These are phyloP conservation scores for Teunomyces tritomae DNA, from an alignment of 805 yeast species.

Conservation along the genomic window DNA sequence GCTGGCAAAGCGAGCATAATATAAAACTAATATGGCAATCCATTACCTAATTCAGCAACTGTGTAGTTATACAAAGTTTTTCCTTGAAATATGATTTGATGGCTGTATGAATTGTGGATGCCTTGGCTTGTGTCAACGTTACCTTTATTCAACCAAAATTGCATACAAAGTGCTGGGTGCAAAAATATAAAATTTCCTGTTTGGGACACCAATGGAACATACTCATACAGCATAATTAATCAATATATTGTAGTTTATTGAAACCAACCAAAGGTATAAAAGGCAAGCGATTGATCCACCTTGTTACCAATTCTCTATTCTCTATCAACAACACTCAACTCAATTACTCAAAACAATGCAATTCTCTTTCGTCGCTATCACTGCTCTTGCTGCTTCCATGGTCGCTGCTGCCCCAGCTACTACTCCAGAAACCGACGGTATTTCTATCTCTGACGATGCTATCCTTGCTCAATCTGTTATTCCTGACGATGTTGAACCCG, in stretches of 20 bases:
- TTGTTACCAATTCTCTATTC: no score
- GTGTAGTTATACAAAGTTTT: no score
- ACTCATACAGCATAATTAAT: not conserved
- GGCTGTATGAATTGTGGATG: not conserved
- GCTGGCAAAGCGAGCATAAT: slow-evolving; percentile 9
- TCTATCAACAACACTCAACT: not conserved
- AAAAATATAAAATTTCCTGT: slow-evolving; percentile 1
- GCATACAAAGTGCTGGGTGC: not conserved
- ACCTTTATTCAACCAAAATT: not conserved
- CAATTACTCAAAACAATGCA: slow-evolving; percentile 7
- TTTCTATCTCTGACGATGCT: slow-evolving; percentile 13
- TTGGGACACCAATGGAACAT: slow-evolving; percentile 1
- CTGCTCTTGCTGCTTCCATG: slow-evolving; percentile 6
- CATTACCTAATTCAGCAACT: not conserved
- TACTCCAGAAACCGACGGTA: not conserved
- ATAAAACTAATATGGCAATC: not conserved
- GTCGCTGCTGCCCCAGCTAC: slow-evolving; percentile 8
- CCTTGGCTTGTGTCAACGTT: not conserved
- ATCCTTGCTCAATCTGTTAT: slow-evolving; percentile 7
- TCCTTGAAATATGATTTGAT: not conserved
- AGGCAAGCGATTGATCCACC: not conserved
- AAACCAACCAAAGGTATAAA: not conserved
- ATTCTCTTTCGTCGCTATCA: slow-evolving; percentile 10
- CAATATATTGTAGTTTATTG: not conserved
- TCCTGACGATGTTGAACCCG: slow-evolving; percentile 9